phyloP scores from a whole-genome alignment of 2,329 filamentous ascomycete species.

The Tolypocladium pustulatum region DNA sequence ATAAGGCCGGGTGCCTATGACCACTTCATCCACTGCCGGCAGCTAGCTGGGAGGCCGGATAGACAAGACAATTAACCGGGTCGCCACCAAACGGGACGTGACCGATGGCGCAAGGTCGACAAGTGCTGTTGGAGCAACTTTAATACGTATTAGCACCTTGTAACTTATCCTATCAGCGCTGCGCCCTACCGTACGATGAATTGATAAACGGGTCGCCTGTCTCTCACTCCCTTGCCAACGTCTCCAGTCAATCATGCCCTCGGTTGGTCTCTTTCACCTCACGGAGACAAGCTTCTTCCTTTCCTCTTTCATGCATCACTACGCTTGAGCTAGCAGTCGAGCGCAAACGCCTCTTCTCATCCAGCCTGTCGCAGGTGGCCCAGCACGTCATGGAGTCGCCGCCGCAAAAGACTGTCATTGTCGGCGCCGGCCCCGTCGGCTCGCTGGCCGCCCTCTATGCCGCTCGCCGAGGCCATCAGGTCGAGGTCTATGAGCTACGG shows the following conservation, averaged over 20 bases:
- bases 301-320: background rate
- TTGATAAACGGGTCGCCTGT: background rate
- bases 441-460: constrained; percentile 89
- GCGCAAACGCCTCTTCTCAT: background rate
- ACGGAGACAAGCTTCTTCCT: background rate
- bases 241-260: background rate
- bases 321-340: background rate
- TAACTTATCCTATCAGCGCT: background rate
- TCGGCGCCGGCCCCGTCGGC: constrained; percentile 90
- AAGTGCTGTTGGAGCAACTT: background rate
- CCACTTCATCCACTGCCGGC: background rate
- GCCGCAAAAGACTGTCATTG: constrained; percentile 61
- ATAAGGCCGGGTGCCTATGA: no score
- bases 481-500: constrained; percentile 89
- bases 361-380: background rate
- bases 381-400: background rate
- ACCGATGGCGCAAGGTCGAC: background rate
- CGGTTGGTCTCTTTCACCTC: background rate
- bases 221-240: background rate
- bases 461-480: constrained; percentile 74
- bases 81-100: background rate
- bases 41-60: background rate
- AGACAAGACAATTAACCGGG: background rate
- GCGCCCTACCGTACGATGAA: background rate
- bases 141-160: background rate